Percentiles rank a stretch among this genome's conserved stretches.
phyloP scores from a whole-genome alignment of 768 basidiomycete species.

The Lactarius deliciosus region DNA sequence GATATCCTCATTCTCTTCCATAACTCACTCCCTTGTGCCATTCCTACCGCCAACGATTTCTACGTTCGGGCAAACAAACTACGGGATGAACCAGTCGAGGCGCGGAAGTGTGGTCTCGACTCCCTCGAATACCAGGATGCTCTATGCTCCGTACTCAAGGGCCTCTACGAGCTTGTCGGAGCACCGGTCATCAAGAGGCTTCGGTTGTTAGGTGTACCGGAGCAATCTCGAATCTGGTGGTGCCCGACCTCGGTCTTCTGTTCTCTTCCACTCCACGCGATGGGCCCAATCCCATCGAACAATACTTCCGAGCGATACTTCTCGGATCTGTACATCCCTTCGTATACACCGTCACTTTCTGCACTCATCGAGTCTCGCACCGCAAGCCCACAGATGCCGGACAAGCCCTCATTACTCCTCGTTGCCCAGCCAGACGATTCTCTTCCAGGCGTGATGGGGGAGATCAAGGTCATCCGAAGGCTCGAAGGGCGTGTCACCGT shows the following conservation, averaged over 20 bases:
- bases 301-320: background rate
- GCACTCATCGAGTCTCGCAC: slow-evolving; percentile 11
- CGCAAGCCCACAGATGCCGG: background rate
- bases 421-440: background rate
- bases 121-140: background rate
- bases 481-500: too few relatives aligned
- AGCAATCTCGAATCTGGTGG: slow-evolving; percentile 16
- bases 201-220: background rate
- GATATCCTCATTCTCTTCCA: too few relatives aligned
- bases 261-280: slow-evolving; percentile 11
- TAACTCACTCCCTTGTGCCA: background rate
- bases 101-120: background rate
- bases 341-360: slow-evolving; percentile 23
- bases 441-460: background rate
- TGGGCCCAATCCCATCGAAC: slow-evolving; percentile 14
- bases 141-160: background rate
- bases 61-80: background rate
- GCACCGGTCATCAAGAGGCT: background rate
- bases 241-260: slow-evolving; percentile 1
- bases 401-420: slow-evolving; percentile 2
- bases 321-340: slow-evolving; percentile 14
- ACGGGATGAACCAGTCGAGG: too few relatives aligned
- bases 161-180: slow-evolving; percentile 8
- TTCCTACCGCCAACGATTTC: background rate
- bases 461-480: background rate